Conservation (phyloP, 768 basidiomycete genomes). For the Suillus subalutaceus region DNA sequence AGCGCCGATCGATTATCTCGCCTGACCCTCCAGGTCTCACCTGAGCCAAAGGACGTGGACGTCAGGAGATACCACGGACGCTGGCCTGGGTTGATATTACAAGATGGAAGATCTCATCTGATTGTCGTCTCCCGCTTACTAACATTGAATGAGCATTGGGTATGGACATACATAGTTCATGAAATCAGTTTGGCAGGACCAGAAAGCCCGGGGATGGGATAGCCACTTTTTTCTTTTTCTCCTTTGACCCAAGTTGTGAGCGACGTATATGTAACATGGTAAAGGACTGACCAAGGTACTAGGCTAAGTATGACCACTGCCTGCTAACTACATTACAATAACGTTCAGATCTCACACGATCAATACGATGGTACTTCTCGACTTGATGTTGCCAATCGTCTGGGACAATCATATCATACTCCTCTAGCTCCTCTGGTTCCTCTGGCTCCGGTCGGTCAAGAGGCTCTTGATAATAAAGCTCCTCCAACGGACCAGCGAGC, state of each 20-base stretch:
- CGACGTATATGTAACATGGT: neutral
- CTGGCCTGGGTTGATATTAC: conserved; percentile 39
- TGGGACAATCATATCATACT: neutral
- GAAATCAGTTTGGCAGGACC: neutral
- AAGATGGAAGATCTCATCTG: conserved; percentile 32
- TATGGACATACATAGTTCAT: neutral
- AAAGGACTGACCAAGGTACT: neutral
- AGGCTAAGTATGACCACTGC: neutral
- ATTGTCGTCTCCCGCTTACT: neutral
- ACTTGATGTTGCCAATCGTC: neutral
- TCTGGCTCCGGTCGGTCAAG: neutral
- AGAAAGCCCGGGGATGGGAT: neutral
- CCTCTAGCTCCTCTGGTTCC: neutral
- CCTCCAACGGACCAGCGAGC: neutral
- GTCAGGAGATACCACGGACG: conserved; percentile 22
- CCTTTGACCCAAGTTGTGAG: neutral
- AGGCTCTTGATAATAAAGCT: neutral
- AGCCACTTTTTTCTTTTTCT: neutral
- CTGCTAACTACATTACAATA: neutral
- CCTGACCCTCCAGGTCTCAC: conserved; percentile 11
- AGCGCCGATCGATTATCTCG: neutral
- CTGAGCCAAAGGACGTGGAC: neutral
- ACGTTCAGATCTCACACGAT: neutral
- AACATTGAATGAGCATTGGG: neutral
- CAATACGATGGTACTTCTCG: neutral